phyloP scores from a whole-genome alignment of 495 filamentous ascomycete genomes.

The Penicillium tannophilum region DNA sequence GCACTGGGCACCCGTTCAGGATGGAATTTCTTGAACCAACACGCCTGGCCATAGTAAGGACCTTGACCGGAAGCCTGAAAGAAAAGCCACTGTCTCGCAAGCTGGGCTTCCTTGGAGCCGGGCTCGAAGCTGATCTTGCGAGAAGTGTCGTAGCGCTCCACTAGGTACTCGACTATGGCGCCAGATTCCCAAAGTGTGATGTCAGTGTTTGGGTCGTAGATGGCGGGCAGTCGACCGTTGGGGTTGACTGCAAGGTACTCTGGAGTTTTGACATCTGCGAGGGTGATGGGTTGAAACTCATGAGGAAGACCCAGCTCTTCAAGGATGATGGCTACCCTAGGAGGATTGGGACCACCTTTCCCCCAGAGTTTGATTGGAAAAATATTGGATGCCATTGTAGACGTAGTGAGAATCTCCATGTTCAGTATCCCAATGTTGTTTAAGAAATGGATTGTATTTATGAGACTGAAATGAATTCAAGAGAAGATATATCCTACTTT shows the following conservation, averaged over 20 bases:
- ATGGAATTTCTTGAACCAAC: slow-evolving; percentile 6
- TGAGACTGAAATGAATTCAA: background rate
- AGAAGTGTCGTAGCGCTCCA: slow-evolving; percentile 4
- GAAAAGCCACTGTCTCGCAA: slow-evolving; percentile 4
- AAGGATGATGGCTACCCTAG: slow-evolving; percentile 60
- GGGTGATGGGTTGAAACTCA: slow-evolving; percentile 39
- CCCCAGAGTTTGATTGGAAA: slow-evolving; percentile 1
- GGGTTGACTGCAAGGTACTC: slow-evolving; percentile 58
- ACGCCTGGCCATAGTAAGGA: slow-evolving; percentile 8
- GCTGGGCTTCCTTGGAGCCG: slow-evolving; percentile 3
- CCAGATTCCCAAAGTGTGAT: slow-evolving; percentile 66
- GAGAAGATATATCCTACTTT: background rate
- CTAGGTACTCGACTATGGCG: slow-evolving; percentile 59
- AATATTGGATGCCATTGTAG: background rate
- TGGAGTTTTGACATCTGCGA: slow-evolving; percentile 54
- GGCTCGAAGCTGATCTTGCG: slow-evolving; percentile 11
- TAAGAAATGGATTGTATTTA: too few relatives aligned
- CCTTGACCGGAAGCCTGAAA: slow-evolving; percentile 10
- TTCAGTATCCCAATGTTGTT: too few relatives aligned
- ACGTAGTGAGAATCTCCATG: too few relatives aligned
- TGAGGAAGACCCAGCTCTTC: slow-evolving; percentile 59
- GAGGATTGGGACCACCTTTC: slow-evolving; percentile 52
- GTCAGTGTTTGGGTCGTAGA: slow-evolving; percentile 63
- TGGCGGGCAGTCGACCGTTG: slow-evolving; percentile 60
- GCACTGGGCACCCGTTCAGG: slow-evolving; percentile 1